A percentile compares a stretch with the other conserved stretches of the same genome.
These are phyloP conservation scores for Camellia oleifera DNA, from an alignment of 179 eudicot genomes.

Conservation along the genomic window DNA sequence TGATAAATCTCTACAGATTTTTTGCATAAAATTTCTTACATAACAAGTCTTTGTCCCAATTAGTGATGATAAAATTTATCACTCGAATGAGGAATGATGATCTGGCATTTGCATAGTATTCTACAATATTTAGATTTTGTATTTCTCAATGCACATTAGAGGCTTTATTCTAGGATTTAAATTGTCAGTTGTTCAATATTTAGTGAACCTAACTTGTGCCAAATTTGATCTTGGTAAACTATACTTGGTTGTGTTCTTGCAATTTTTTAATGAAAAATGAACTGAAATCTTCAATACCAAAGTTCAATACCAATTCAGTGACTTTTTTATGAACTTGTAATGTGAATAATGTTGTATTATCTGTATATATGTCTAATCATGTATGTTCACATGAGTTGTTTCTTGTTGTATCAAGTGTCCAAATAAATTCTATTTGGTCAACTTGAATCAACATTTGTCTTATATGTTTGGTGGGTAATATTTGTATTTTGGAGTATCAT, in stretches of 20 bases:
- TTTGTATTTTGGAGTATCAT: background rate
- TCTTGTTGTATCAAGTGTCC: background rate
- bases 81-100: slow-evolving; percentile 6
- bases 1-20: background rate
- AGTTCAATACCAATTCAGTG: background rate
- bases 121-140: background rate
- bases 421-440: background rate
- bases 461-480: background rate
- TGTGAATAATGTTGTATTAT: background rate
- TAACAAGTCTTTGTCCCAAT: no score
- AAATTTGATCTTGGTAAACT: background rate
- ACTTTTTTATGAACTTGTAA: background rate
- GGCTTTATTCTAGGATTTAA: slow-evolving; percentile 6
- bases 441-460: background rate
- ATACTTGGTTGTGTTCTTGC: background rate
- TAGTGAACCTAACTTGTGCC: background rate
- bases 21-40: background rate
- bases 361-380: background rate
- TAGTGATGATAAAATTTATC: background rate
- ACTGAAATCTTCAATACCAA: background rate
- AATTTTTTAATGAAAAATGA: background rate
- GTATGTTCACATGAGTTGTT: background rate
- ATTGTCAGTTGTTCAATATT: background rate
- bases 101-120: background rate
- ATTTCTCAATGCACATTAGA: background rate